phyloP scores from a whole-genome alignment of 306 rosid species.

The Malus fusca region DNA sequence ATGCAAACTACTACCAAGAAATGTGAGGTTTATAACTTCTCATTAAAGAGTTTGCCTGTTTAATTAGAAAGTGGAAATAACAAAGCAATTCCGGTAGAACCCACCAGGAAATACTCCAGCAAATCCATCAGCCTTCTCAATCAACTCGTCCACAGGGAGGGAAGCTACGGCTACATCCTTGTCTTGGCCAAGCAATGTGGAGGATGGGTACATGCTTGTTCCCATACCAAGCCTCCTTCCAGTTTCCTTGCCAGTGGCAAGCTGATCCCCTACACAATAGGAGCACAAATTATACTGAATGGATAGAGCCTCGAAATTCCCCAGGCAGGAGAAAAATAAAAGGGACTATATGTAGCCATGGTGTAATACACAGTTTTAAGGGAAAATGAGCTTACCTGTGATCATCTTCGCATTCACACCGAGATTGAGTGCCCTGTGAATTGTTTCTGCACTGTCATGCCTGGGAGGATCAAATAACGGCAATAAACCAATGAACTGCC shows the following conservation, averaged over 20 bases:
- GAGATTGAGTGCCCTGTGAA: conserved; percentile 88
- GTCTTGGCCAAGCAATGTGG: conserved; percentile 86
- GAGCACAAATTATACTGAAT: not conserved
- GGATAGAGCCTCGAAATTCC: not conserved
- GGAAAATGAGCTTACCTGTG: conserved; percentile 55
- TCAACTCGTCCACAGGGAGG: conserved; percentile 92
- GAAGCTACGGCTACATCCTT: conserved; percentile 66
- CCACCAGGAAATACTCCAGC: conserved; percentile 99
- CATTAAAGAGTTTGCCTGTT: not conserved
- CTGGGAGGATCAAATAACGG: conserved; percentile 98
- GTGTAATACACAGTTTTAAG: not conserved
- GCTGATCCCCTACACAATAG: conserved; percentile 72
- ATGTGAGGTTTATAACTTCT: not conserved
- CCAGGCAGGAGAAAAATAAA: not conserved
- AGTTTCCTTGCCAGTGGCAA: conserved; percentile 95
- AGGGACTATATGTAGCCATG: not conserved
- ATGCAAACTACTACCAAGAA: not conserved
- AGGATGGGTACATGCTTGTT: conserved; percentile 96
- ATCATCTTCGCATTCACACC: conserved; percentile 99
- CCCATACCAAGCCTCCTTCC: conserved; percentile 99
- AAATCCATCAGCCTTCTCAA: conserved; percentile 97
- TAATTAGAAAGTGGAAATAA: not conserved
- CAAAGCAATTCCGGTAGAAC: conserved; percentile 2
- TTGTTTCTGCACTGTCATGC: conserved; percentile 99
- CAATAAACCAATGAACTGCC: conserved; percentile 89